phyloP scores from a whole-genome alignment of 2,329 filamentous ascomycete species.

The Botrytis squamosa region DNA sequence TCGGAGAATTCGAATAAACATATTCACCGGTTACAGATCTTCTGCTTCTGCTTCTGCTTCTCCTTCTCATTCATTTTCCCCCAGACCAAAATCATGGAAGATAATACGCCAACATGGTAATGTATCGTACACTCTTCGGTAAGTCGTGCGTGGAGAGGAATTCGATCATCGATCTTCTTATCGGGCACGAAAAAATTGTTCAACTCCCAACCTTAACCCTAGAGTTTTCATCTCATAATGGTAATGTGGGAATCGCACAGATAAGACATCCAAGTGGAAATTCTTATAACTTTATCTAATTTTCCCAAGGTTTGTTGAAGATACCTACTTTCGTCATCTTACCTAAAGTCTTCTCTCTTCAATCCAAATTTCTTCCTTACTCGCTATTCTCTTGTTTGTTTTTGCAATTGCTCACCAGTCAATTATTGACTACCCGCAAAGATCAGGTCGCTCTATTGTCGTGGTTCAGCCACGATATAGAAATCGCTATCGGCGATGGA shows the following conservation, averaged over 20 bases:
- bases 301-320: background rate
- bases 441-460: constrained; percentile 4
- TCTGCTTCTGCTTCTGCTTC: background rate
- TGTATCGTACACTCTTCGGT: background rate
- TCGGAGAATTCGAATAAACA: background rate
- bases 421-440: constrained; percentile 8
- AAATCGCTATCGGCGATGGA: constrained; percentile 18
- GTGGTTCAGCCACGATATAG: constrained; percentile 16
- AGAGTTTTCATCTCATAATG: constrained; percentile 13
- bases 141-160: background rate
- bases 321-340: background rate
- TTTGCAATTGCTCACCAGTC: background rate
- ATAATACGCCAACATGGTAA: background rate
- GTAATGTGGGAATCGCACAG: constrained; percentile 7
- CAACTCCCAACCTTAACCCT: background rate
- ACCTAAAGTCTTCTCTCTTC: background rate
- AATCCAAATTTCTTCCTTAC: background rate
- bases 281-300: constrained; percentile 1
- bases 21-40: background rate
- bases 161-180: constrained; percentile 9
- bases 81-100: background rate
- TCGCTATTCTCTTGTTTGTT: background rate
- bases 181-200: constrained; percentile 6
- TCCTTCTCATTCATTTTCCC: background rate
- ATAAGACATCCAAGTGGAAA: constrained; percentile 16